Conservation (phyloP, 805 yeast genomes). For the Zygoascus tannicola region DNA sequence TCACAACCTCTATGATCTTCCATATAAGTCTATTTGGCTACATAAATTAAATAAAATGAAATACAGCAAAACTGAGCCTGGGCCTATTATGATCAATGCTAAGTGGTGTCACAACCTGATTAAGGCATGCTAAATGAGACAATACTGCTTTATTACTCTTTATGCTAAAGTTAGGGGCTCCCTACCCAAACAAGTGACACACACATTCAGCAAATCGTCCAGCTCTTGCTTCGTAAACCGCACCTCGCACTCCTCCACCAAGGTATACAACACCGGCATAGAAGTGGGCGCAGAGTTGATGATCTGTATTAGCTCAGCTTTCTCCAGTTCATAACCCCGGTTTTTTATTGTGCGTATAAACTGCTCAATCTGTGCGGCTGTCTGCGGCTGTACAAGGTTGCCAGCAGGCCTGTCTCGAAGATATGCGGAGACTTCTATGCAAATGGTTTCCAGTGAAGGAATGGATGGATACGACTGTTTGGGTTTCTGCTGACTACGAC, state of each 20-base stretch:
- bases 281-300: conserved; percentile 73
- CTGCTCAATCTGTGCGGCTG: conserved; percentile 24
- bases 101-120: no score
- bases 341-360: conserved; percentile 36
- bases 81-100: no score
- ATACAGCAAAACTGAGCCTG: no score
- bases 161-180: conserved; percentile 27
- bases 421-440: conserved; percentile 30
- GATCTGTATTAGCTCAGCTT: conserved; percentile 76
- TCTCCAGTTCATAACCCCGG: conserved; percentile 51
- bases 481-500: conserved; percentile 2
- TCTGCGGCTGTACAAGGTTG: conserved; percentile 29
- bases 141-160: no score
- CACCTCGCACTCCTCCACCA: conserved; percentile 88
- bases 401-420: conserved; percentile 33
- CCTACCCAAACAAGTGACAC: conserved; percentile 33
- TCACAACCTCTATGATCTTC: no score
- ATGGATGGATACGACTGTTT: conserved; percentile 3
- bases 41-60: no score
- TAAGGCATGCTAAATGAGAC: no score
- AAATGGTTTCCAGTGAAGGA: conserved; percentile 27
- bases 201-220: conserved; percentile 46
- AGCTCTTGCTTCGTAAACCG: conserved; percentile 65
- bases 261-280: conserved; percentile 65
- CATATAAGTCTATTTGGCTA: no score